Evolutionary conservation across 2,329 filamentous ascomycete genomes (phyloP), one percentile per base, ranked within the genome.

Genomic region (Colletotrichum acutatum): DNA sequence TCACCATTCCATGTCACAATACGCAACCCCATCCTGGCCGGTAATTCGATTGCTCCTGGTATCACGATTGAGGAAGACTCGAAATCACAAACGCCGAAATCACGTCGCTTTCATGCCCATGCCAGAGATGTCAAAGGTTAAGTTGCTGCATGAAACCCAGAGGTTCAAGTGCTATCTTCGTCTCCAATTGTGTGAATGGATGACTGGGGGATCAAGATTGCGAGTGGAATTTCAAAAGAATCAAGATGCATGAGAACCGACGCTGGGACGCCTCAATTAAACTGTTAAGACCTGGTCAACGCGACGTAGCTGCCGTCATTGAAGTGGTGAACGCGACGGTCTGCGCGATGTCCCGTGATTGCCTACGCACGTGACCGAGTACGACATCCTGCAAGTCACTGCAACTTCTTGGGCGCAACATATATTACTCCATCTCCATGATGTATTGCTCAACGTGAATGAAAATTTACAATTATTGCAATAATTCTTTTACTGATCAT

Each of bases 1-100:
- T 80, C 82, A 94, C 93, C 94, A 84, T 96, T 96, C 94, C 94
- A 96, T 16, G 93, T 94, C 3, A 94, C 97, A 77, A 98, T 94
- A 74, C 95, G 91, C 75, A 97, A 85, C 19, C 87, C 89, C 93
- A 95, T 95, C 24, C 78, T 87, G 69, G 0, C 12, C 4, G 7
- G 12, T 12, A 26, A 28, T 1, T 46, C 19, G 16, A 1, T 8
- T 30, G 19, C 19, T 30, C 2, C 9, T 16, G 14, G 1, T 2
- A 22, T n/a, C 16, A 16, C 5, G n/a, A 42, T 3, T 12, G 24
- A n/a, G 19, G 19, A 46, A 8, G 28, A 60, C 19, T 34, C n/a
- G 16, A 52, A 37, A 8, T 32, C 30, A 53, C 28, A 66, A 59
- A 56, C 12, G 30, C 30, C 34, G 49, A 12, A 2, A 28, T 66